phyloP scores from a whole-genome alignment of 257 asterid species.

The Phtheirospermum japonicum region DNA sequence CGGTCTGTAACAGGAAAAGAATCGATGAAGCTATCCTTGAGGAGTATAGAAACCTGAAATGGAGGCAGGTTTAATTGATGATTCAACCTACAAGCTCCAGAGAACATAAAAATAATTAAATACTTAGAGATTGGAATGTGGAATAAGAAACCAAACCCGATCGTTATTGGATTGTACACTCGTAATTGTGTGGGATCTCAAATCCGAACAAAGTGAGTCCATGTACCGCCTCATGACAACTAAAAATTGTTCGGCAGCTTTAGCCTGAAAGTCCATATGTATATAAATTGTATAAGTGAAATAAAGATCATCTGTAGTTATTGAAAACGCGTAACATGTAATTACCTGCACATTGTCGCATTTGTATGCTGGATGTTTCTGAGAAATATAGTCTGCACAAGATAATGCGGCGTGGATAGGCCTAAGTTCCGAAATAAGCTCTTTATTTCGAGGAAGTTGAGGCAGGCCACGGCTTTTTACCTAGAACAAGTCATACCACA shows the following conservation, averaged over 20 bases:
- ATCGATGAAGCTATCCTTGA: slow-evolving; percentile 75
- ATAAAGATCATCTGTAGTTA: not conserved
- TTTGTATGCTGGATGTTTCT: not conserved
- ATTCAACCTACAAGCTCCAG: not conserved
- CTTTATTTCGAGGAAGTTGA: not conserved
- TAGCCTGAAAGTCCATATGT: slow-evolving; percentile 53
- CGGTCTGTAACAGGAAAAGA: slow-evolving; percentile 67
- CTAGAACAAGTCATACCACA: not conserved
- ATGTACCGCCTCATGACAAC: slow-evolving; percentile 50
- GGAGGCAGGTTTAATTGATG: slow-evolving; percentile 26
- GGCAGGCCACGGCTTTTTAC: not conserved
- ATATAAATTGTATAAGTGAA: not conserved
- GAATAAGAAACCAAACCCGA: slow-evolving; percentile 46
- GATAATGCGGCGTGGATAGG: not conserved
- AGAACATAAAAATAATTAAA: not conserved
- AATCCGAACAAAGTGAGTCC: slow-evolving; percentile 77
- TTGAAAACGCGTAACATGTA: not conserved
- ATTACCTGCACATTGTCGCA: slow-evolving; percentile 1
- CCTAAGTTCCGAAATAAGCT: not conserved
- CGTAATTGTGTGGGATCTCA: slow-evolving; percentile 79
- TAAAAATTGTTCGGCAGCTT: slow-evolving; percentile 67
- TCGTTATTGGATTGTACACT: slow-evolving; percentile 73
- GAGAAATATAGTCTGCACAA: not conserved
- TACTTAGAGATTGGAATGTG: not conserved
- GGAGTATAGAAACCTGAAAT: slow-evolving; percentile 69